Conservation (phyloP, 1,284 basidiomycete genomes). For the Waitea zeae region DNA sequence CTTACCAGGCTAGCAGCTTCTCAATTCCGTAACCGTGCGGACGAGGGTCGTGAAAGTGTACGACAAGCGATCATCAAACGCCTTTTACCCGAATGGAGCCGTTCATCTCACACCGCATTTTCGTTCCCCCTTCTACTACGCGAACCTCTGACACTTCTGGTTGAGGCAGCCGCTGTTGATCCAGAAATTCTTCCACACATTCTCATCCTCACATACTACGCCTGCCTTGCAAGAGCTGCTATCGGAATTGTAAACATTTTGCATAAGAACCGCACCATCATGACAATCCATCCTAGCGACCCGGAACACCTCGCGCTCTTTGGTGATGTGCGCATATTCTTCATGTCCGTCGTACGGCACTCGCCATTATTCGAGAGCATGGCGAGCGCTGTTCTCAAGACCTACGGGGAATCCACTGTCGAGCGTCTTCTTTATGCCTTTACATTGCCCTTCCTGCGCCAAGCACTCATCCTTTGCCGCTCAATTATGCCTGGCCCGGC, state of each 20-base stretch:
- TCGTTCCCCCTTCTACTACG: constrained; percentile 69
- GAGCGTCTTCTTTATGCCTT: constrained; percentile 82
- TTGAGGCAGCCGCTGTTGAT: constrained; percentile 77
- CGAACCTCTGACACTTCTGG: constrained; percentile 75
- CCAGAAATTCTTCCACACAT: constrained; percentile 81
- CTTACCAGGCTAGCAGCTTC: constrained; percentile 52
- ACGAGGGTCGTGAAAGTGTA: constrained; percentile 55
- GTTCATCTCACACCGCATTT: constrained; percentile 56
- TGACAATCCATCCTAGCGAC: constrained; percentile 20
- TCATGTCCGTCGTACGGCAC: constrained; percentile 67
- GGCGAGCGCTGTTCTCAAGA: constrained; percentile 56
- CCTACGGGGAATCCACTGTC: constrained; percentile 64
- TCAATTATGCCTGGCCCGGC: constrained; percentile 52
- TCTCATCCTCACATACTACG: constrained; percentile 75
- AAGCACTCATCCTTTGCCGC: constrained; percentile 75
- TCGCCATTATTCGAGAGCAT: constrained; percentile 68
- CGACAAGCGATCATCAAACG: constrained; percentile 79
- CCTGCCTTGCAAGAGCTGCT: constrained; percentile 70
- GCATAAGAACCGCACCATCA: constrained; percentile 35
- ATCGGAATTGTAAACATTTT: constrained; percentile 68
- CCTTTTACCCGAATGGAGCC: constrained; percentile 79
- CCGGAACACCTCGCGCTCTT: constrained; percentile 37
- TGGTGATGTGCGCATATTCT: constrained; percentile 71
- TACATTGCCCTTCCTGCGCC: constrained; percentile 87
- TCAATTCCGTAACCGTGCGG: constrained; percentile 45